Conservation (phyloP, 139 green algal genomes). For the Chlorella sp. region DNA sequence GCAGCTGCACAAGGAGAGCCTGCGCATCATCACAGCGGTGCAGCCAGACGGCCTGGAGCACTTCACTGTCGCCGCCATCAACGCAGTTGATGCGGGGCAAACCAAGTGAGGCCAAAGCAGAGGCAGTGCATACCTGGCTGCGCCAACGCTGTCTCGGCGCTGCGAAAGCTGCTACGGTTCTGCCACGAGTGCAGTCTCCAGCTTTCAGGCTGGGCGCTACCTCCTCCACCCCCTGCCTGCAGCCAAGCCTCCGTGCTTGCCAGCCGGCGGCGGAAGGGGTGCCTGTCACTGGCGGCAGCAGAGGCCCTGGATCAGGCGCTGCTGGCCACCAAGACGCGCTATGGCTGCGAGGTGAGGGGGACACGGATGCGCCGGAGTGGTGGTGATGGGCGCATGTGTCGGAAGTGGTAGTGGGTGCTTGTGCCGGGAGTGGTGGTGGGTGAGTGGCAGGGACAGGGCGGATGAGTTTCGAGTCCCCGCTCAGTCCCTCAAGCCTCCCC, state of each 20-base stretch:
- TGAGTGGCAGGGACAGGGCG: background rate
- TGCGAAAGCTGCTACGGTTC: background rate
- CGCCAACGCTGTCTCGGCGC: too few relatives aligned
- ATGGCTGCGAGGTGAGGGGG: background rate
- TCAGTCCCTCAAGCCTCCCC: background rate
- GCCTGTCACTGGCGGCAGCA: background rate
- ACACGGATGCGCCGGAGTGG: background rate
- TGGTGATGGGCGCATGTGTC: background rate
- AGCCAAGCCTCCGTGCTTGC: background rate
- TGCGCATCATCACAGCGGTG: background rate
- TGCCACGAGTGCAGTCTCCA: background rate
- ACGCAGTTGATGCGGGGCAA: background rate
- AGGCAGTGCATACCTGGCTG: background rate
- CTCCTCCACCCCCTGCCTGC: background rate
- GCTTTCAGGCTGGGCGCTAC: background rate
- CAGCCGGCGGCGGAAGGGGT: background rate
- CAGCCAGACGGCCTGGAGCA: background rate
- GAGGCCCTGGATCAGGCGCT: background rate
- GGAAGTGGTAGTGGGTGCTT: background rate
- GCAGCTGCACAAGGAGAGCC: background rate
- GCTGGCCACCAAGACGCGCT: background rate
- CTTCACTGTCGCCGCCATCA: background rate
- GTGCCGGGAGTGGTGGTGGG: too few relatives aligned
- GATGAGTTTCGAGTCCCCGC: background rate
- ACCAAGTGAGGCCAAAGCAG: background rate